A percentile compares a stretch with the other conserved stretches of the same genome.
phyloP scores from a whole-genome alignment of 345 rosid species.

The Aurinia saxatilis region DNA sequence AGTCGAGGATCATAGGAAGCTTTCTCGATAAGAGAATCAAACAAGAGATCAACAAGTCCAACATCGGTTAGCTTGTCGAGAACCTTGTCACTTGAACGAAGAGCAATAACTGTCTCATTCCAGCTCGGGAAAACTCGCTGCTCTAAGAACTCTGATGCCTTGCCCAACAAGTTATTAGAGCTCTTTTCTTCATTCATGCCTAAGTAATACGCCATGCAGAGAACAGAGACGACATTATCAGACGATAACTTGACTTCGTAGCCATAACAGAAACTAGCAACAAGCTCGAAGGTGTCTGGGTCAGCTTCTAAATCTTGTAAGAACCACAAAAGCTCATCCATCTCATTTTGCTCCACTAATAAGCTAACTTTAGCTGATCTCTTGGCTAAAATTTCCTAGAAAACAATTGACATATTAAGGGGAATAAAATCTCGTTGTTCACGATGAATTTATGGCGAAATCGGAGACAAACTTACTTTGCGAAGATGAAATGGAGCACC shows the following conservation, averaged over 20 bases:
- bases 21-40: constrained; percentile 48
- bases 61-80: constrained; percentile 35
- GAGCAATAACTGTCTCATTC: constrained; percentile 67
- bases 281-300: constrained; percentile 48
- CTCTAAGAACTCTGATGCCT: constrained; percentile 42
- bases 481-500: constrained; percentile 36
- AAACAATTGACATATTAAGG: not conserved
- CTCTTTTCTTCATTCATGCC: constrained; percentile 64
- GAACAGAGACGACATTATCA: constrained; percentile 54
- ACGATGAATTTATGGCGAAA: not conserved
- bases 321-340: constrained; percentile 28
- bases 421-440: not conserved
- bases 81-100: constrained; percentile 29
- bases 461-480: constrained; percentile 36
- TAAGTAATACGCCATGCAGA: constrained; percentile 48
- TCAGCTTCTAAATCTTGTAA: constrained; percentile 48
- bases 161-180: constrained; percentile 47
- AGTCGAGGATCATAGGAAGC: constrained; percentile 52
- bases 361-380: constrained; percentile 55
- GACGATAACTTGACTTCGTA: constrained; percentile 35
- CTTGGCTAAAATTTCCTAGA: constrained; percentile 52
- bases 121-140: constrained; percentile 56
- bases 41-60: constrained; percentile 53
- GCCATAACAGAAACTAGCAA: constrained; percentile 68
- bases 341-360: constrained; percentile 33